Conservation (phyloP, 2,329 filamentous ascomycete species). For the Diplodia intermedia region DNA sequence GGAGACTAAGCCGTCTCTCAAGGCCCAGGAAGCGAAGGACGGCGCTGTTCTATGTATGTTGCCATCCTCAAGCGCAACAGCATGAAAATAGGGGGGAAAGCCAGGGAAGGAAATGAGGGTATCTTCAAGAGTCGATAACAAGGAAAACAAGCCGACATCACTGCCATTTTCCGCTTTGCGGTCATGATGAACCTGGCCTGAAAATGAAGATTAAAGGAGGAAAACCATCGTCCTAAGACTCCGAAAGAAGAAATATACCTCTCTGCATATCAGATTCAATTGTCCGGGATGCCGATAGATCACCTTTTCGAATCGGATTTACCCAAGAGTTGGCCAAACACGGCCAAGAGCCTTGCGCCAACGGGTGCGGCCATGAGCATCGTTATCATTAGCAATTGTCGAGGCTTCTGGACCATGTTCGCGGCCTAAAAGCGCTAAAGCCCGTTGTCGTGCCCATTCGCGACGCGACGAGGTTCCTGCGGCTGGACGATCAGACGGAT, state of each 20-base stretch:
- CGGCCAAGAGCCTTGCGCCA: conserved; percentile 44
- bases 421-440: conserved; percentile 52
- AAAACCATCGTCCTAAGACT: not conserved
- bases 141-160: not conserved
- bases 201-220: not conserved
- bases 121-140: conserved; percentile 16
- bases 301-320: not conserved
- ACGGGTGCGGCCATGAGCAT: conserved; percentile 34
- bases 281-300: not conserved
- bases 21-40: not conserved
- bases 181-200: not conserved
- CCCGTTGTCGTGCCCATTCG: conserved; percentile 56
- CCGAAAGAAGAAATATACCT: not conserved
- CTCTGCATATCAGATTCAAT: too few species aligned
- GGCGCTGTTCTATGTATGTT: not conserved
- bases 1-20: not conserved
- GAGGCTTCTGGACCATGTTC: conserved; percentile 36
- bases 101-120: conserved; percentile 16
- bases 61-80: not conserved
- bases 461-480: conserved; percentile 41
- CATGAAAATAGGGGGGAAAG: not conserved
- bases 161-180: not conserved
- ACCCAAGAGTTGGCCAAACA: conserved; percentile 44
- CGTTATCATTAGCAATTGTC: conserved; percentile 40
- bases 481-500: conserved; percentile 19